Evolutionary conservation across 805 yeast genomes (phyloP).

Genomic region (Ogataea polymorpha): DNA sequence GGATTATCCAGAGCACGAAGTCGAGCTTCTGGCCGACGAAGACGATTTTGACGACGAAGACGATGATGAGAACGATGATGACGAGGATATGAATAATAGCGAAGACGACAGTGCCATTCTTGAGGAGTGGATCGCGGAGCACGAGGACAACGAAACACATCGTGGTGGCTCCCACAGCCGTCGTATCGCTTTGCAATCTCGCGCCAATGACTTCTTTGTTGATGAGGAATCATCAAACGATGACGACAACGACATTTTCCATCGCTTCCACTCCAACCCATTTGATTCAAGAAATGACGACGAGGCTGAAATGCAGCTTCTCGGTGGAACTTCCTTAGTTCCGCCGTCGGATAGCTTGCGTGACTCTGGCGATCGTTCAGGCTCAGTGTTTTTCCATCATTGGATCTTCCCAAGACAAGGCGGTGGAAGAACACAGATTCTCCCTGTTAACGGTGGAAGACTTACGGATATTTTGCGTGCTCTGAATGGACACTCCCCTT

Average conservation of each 20-base stretch:
- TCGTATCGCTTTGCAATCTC: conserved; percentile 3
- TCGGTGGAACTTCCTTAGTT: conserved; percentile 8
- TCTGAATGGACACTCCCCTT: conserved; percentile 13
- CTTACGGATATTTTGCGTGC: conserved; percentile 20
- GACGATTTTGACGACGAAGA: conserved; percentile 17
- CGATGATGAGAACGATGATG: conserved; percentile 20
- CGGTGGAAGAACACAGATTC: conserved; percentile 10
- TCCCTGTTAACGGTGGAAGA: conserved; percentile 17
- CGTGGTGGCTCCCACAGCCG: conserved; percentile 10
- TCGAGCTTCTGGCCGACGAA: conserved; percentile 17
- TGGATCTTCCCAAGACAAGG: conserved; percentile 16
- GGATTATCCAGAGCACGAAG: conserved; percentile 17
- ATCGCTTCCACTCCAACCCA: conserved; percentile 9
- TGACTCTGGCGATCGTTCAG: conserved; percentile 9
- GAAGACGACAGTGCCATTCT: conserved; percentile 32
- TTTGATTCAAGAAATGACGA: conserved; percentile 9
- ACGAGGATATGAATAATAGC: conserved; percentile 21
- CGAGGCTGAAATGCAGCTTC: conserved; percentile 10
- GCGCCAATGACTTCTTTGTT: conserved; percentile 10
- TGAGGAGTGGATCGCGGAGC: conserved; percentile 33
- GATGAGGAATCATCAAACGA: conserved; percentile 17
- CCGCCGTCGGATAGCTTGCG: conserved; percentile 10
- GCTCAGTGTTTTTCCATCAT: conserved; percentile 12
- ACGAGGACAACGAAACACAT: conserved; percentile 25
- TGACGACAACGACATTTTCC: conserved; percentile 12